Percentiles rank a stretch among this genome's conserved stretches.
Evolutionary conservation across 805 yeast species (phyloP).

Genomic region (Saccharomyces cerevisiae): DNA sequence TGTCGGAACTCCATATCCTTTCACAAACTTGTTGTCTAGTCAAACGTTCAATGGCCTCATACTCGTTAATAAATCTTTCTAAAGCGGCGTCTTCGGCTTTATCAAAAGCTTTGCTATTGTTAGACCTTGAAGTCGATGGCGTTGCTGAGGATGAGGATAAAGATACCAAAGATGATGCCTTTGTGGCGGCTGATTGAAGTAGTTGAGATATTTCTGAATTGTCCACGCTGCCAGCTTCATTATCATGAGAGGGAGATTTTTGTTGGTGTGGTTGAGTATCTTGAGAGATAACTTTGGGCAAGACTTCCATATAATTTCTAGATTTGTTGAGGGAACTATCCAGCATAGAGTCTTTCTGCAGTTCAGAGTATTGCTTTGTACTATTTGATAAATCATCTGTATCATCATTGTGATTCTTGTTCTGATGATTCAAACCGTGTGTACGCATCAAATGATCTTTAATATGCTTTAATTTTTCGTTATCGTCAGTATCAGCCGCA

Average conservation of each 20-base stretch:
- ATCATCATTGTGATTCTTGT: slow-evolving; percentile 3
- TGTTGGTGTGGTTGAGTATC: neutral
- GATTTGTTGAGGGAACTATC: neutral
- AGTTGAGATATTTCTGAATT: slow-evolving; percentile 29
- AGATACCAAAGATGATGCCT: slow-evolving; percentile 20
- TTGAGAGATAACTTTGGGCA: slow-evolving; percentile 7
- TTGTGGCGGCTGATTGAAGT: slow-evolving; percentile 33
- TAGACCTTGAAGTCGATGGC: slow-evolving; percentile 9
- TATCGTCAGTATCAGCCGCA: slow-evolving; percentile 20
- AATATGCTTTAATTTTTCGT: slow-evolving; percentile 6
- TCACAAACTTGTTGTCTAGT: slow-evolving; percentile 59
- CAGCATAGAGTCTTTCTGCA: neutral
- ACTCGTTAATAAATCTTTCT: slow-evolving; percentile 57
- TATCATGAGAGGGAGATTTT: neutral
- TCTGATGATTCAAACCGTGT: neutral
- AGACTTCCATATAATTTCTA: slow-evolving; percentile 6
- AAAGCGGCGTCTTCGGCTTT: slow-evolving; percentile 52
- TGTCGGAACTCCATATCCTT: slow-evolving; percentile 74
- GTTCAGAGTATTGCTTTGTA: neutral
- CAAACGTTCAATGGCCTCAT: slow-evolving; percentile 49
- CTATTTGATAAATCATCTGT: neutral
- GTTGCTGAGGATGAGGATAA: slow-evolving; percentile 1
- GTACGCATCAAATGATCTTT: neutral
- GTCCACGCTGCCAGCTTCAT: neutral
- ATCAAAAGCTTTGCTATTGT: slow-evolving; percentile 12